These are phyloP conservation scores for Gnaphalium uliginosum DNA, from an alignment of 129 eudicot species.

Conservation along the genomic window DNA sequence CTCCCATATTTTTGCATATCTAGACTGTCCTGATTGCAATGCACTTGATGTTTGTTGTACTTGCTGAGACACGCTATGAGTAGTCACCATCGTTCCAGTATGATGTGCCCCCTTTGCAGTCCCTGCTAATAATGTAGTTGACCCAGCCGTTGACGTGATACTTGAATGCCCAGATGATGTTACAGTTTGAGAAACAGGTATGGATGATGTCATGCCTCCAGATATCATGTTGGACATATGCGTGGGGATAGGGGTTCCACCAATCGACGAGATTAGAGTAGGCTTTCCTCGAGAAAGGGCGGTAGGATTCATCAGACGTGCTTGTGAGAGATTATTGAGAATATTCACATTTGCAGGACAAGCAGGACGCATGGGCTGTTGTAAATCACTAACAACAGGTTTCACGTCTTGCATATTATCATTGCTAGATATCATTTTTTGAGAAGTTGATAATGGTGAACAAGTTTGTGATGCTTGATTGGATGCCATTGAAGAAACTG, in stretches of 20 bases:
- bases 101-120: constrained; percentile 41
- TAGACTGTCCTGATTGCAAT: constrained; percentile 54
- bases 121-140: constrained; percentile 45
- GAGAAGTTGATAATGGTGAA: constrained; percentile 77
- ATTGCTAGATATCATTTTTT: constrained; percentile 54
- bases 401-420: constrained; percentile 64
- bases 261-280: constrained; percentile 54
- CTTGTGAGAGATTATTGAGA: constrained; percentile 75
- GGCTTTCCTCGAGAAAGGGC: constrained; percentile 80
- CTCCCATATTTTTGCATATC: constrained; percentile 82
- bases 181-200: constrained; percentile 58
- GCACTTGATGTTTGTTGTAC: constrained; percentile 54
- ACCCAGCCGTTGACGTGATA: constrained; percentile 44
- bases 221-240: constrained; percentile 70
- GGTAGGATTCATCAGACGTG: constrained; percentile 55
- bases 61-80: constrained; percentile 67
- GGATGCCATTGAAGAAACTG: constrained; percentile 60
- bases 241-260: constrained; percentile 33
- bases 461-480: constrained; percentile 57
- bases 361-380: constrained; percentile 59
- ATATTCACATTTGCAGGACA: constrained; percentile 70
- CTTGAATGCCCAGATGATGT: constrained; percentile 62
- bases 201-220: constrained; percentile 54
- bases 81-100: constrained; percentile 58
- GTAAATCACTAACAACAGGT: constrained; percentile 54